Percentiles rank a stretch among this genome's conserved stretches.
These are phyloP conservation scores for Aspergillus floridensis DNA, from an alignment of 2,329 filamentous ascomycete species.

Conservation along the genomic window DNA sequence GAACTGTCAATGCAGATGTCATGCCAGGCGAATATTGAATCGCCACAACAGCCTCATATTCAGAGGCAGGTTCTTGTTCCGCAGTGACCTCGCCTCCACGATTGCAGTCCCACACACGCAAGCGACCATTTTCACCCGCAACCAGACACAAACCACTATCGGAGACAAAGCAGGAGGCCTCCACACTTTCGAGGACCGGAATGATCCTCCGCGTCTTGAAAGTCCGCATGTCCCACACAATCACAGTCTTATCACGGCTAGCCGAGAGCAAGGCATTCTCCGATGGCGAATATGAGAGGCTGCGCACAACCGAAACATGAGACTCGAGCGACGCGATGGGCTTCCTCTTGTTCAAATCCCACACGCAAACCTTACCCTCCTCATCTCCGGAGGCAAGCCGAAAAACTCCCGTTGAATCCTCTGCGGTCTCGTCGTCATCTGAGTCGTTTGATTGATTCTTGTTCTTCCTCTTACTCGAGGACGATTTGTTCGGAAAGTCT, in stretches of 20 bases:
- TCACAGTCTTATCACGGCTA: constrained; percentile 89
- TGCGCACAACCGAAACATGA: constrained; percentile 92
- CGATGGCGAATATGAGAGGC: constrained; percentile 73
- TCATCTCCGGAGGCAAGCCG: constrained; percentile 87
- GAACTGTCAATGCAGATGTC: constrained; percentile 73
- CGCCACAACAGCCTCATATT: constrained; percentile 68
- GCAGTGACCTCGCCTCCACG: constrained; percentile 75
- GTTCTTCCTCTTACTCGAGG: constrained; percentile 47
- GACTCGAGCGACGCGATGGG: constrained; percentile 78
- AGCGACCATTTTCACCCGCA: constrained; percentile 75
- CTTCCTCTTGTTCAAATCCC: constrained; percentile 83
- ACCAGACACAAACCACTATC: constrained; percentile 73
- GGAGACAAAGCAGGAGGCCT: constrained; percentile 75
- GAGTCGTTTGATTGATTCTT: constrained; percentile 27
- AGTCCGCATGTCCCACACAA: constrained; percentile 81
- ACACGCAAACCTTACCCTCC: constrained; percentile 87
- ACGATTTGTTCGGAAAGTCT: constrained; percentile 40
- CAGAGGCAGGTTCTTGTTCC: constrained; percentile 62
- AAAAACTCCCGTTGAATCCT: constrained; percentile 59
- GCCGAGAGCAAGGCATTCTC: constrained; percentile 77
- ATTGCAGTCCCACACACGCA: constrained; percentile 80
- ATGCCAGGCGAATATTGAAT: constrained; percentile 65
- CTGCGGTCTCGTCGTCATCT: constrained; percentile 45
- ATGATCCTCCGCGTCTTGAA: constrained; percentile 82
- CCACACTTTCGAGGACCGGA: constrained; percentile 80